Evolutionary conservation across 2,329 filamentous ascomycete genomes (phyloP).

Genomic region (Graphilbum fragrans): DNA sequence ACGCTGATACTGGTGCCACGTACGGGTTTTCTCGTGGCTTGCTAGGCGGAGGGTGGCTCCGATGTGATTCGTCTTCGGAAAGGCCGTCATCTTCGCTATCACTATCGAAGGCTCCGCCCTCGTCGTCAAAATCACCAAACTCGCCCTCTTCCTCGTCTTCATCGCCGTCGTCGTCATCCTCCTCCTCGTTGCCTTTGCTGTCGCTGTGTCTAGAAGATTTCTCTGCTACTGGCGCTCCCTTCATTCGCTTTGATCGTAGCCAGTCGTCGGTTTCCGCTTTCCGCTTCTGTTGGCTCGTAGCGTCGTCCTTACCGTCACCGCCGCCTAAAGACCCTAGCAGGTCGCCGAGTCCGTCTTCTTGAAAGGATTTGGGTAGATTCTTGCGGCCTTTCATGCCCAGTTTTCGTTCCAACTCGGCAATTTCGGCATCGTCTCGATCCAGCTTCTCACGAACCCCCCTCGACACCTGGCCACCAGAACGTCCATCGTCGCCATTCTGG

Average conservation of each 20-base stretch:
- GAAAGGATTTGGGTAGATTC: slow-evolving; percentile 57
- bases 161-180: slow-evolving; percentile 7
- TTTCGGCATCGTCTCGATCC: slow-evolving; percentile 76
- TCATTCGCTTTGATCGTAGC: slow-evolving; percentile 44
- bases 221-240: slow-evolving; percentile 20
- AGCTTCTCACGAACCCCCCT: slow-evolving; percentile 47
- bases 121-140: slow-evolving; percentile 14
- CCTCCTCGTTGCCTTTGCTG: slow-evolving; percentile 16
- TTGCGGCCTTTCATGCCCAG: slow-evolving; percentile 73
- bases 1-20: slow-evolving; percentile 51
- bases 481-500: slow-evolving; percentile 8
- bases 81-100: slow-evolving; percentile 14
- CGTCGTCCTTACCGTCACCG: slow-evolving; percentile 31
- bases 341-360: slow-evolving; percentile 73
- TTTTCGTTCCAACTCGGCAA: slow-evolving; percentile 76
- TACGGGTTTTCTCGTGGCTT: slow-evolving; percentile 67
- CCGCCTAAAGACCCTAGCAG: slow-evolving; percentile 42
- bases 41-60: not conserved
- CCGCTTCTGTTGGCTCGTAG: slow-evolving; percentile 48
- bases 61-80: slow-evolving; percentile 1
- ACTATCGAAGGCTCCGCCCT: slow-evolving; percentile 15
- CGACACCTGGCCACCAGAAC: slow-evolving; percentile 13
- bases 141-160: slow-evolving; percentile 16
- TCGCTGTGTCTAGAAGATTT: slow-evolving; percentile 13
- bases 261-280: slow-evolving; percentile 47